Percentiles rank a stretch among this genome's conserved stretches.
phyloP scores from a whole-genome alignment of 1,284 basidiomycete genomes.

The Melampsora americana region DNA sequence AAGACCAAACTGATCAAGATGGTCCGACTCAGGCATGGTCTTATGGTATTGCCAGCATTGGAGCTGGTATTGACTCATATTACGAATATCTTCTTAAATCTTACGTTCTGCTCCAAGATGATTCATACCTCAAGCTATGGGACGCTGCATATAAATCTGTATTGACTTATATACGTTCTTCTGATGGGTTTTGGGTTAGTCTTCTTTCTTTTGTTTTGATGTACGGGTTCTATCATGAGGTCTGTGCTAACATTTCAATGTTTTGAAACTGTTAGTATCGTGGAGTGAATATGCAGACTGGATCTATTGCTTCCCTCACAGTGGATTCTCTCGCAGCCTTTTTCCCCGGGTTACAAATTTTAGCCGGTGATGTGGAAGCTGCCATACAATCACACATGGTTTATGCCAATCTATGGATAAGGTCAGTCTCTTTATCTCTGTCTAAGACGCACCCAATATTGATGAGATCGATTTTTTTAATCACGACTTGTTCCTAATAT shows the following conservation, averaged over 20 bases:
- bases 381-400: conserved; percentile 80
- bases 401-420: conserved; percentile 58
- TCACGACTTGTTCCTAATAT: not conserved
- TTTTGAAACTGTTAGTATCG: conserved; percentile 63
- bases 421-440: conserved; percentile 3
- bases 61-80: conserved; percentile 88
- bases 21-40: conserved; percentile 46
- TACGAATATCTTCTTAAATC: conserved; percentile 86
- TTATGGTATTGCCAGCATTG: conserved; percentile 65
- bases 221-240: conserved; percentile 19
- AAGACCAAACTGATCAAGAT: too few relatives aligned
- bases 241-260: conserved; percentile 52
- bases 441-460: not conserved
- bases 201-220: conserved; percentile 2
- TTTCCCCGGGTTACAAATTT: conserved; percentile 81
- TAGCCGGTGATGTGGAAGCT: conserved; percentile 82
- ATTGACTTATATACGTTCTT: conserved; percentile 75
- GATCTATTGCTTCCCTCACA: conserved; percentile 66
- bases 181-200: conserved; percentile 80
- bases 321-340: conserved; percentile 82
- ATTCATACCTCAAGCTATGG: conserved; percentile 86
- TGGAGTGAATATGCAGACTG: conserved; percentile 71
- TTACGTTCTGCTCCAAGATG: conserved; percentile 63
- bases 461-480: not conserved
- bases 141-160: conserved; percentile 76